Base-by-base conservation (phyloP, 73 alveolate genomes). In the Loxodes magnus region DNA sequence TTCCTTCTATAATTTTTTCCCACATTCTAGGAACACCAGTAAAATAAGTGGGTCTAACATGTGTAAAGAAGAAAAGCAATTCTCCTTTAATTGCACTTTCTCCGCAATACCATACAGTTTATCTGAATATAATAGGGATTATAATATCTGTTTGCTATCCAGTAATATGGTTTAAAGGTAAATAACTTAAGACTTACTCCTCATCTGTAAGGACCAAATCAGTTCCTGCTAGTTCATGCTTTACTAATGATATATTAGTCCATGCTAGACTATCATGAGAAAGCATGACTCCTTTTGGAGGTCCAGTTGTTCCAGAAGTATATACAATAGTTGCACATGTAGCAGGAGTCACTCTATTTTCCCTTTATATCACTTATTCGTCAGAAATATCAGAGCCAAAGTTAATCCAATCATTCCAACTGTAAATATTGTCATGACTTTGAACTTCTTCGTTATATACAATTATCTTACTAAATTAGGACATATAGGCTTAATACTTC, bases 241-340 rank as follows among this genome's bases (percentile, higher is more conserved):
- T 44, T 23, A 24, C 29, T 19, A 43, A n/a, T 9, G 53, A 35
- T 7, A 24, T 27, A 4, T 51, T 28, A 20, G 76, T 20, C 71
- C 79, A 54, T 5, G 44, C 20, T 17, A 4, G 34, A 58, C 74
- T 79, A 51, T 84, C 96, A 50, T 84, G 93, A 10, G 90, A 56
- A 2, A 84, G 75, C 90, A 84, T 75, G 23, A 84, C 96, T 23
- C 96, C 96, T 43, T 79, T 79, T 6, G 93, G 92, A 50, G 52
- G 62, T 4, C 96, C 93, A 14, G 96, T 84, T 19, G 96, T 84
- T 34, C 96, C 96, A 16, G 86, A 60, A 5, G 96, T 84, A 67
- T 84, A 84, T 24, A 78, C 83, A 4, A 84, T 41, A 20, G 87
- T 74, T 16, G 79, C 76, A 64, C 87, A 72, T 28, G 53, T 48